phyloP scores from a whole-genome alignment of 2,329 filamentous ascomycete genomes.

The Colletotrichum cuscutae region DNA sequence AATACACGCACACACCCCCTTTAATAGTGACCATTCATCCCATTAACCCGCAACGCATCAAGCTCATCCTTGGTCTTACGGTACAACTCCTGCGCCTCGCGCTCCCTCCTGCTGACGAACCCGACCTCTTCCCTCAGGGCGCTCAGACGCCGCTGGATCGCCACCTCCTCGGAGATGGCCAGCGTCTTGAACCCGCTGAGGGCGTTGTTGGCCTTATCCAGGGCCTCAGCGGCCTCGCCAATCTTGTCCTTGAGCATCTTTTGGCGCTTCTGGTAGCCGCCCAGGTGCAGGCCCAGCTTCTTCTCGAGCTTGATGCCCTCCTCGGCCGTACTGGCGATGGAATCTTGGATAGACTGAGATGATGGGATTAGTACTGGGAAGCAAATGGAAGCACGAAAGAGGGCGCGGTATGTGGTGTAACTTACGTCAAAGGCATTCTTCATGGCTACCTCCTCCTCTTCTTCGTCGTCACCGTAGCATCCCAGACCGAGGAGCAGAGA shows the following conservation, averaged over 20 bases:
- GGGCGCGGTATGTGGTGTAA: conserved; percentile 24
- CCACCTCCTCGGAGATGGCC: conserved; percentile 82
- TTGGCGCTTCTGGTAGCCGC: conserved; percentile 89
- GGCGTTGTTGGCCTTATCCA: conserved; percentile 78
- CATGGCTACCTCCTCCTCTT: conserved; percentile 72
- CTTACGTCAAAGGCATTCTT: conserved; percentile 79
- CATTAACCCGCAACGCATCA: conserved; percentile 61
- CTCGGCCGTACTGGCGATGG: conserved; percentile 79
- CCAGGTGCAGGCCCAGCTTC: conserved; percentile 87
- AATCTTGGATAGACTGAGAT: conserved; percentile 73
- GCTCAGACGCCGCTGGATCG: conserved; percentile 77
- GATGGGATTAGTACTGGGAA: background rate
- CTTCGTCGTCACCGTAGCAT: conserved; percentile 81
- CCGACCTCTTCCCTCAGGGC: conserved; percentile 84
- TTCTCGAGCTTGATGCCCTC: conserved; percentile 90
- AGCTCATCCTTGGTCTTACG: conserved; percentile 82
- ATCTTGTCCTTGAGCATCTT: conserved; percentile 86
- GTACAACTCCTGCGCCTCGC: conserved; percentile 91
- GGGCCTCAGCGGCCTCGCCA: conserved; percentile 75
- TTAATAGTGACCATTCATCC: conserved; percentile 38
- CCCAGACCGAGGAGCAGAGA: conserved; percentile 80
- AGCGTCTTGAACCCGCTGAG: conserved; percentile 80
- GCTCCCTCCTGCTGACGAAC: conserved; percentile 82
- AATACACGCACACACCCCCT: background rate
- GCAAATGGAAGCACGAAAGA: background rate